Evolutionary conservation across 257 asterid species (phyloP).

Genomic region (Verbena officinalis): DNA sequence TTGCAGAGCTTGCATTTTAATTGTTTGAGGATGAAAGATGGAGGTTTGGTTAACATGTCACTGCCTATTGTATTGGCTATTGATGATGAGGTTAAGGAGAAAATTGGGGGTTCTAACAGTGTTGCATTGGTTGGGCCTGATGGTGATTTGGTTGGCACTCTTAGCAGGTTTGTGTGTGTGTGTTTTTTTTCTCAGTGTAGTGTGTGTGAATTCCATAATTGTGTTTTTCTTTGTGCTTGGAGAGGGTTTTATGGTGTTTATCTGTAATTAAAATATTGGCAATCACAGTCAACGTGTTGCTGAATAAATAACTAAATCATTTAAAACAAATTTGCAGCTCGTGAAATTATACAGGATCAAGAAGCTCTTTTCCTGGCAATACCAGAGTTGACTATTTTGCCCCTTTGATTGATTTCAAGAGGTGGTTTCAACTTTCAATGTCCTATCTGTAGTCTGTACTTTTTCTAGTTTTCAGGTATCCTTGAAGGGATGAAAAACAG

Average conservation of each 20-base stretch:
- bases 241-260: neutral
- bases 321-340: conserved; percentile 1
- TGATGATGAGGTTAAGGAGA: conserved; percentile 60
- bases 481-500: neutral
- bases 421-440: neutral
- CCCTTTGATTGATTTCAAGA: neutral
- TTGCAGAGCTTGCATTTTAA: conserved; percentile 87
- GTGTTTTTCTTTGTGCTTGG: neutral
- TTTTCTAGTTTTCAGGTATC: neutral
- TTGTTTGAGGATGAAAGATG: conserved; percentile 65
- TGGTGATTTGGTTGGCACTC: conserved; percentile 62
- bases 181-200: neutral
- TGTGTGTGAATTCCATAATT: neutral
- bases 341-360: neutral
- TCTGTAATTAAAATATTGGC: conserved; percentile 10
- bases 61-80: conserved; percentile 82
- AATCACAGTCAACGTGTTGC: neutral
- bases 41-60: conserved; percentile 73
- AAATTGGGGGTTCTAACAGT: conserved; percentile 44
- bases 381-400: neutral
- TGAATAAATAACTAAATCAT: neutral
- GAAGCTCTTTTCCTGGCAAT: neutral
- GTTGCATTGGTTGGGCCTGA: conserved; percentile 65
- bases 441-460: neutral
- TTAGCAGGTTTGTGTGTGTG: conserved; percentile 51